Evolutionary conservation across 306 rosid genomes (phyloP).

Genomic region (Erythrophleum fordii): DNA sequence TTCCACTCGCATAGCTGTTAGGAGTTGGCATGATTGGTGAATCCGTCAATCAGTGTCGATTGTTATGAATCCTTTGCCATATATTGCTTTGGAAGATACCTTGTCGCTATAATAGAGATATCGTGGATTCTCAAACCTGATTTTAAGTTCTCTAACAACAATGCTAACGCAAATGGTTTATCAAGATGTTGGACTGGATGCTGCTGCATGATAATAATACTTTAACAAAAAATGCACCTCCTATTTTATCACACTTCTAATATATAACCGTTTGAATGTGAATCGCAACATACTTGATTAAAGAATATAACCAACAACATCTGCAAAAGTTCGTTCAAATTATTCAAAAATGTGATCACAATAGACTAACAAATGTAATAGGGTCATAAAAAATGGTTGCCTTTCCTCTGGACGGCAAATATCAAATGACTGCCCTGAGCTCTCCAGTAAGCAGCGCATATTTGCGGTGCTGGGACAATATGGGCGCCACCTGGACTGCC

Average conservation of each 20-base stretch:
- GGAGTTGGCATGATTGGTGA: slow-evolving; percentile 61
- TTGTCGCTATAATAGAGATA: no score
- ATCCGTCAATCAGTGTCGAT: slow-evolving; percentile 43
- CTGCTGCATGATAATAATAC: not conserved
- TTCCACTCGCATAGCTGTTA: not conserved
- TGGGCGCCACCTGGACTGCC: slow-evolving; percentile 56
- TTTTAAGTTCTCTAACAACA: no score
- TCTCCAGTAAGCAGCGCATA: slow-evolving; percentile 77
- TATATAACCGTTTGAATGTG: not conserved
- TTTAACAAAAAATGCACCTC: not conserved
- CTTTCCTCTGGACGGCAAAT: slow-evolving; percentile 24
- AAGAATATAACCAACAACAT: not conserved
- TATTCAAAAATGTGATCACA: slow-evolving; percentile 14
- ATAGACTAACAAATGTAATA: slow-evolving; percentile 6
- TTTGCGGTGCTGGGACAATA: slow-evolving; percentile 77
- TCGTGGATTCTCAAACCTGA: no score
- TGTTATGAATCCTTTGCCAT: not conserved
- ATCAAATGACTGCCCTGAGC: slow-evolving; percentile 59
- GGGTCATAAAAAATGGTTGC: slow-evolving; percentile 20
- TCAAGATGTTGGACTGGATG: not conserved
- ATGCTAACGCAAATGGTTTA: not conserved
- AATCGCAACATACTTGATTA: not conserved
- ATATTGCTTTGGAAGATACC: no score
- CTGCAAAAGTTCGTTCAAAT: not conserved
- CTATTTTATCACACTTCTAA: not conserved